Percentiles rank a stretch among this genome's conserved stretches.
Evolutionary conservation across 805 yeast species (phyloP).

Genomic region (Scheffersomyces lignosus): DNA sequence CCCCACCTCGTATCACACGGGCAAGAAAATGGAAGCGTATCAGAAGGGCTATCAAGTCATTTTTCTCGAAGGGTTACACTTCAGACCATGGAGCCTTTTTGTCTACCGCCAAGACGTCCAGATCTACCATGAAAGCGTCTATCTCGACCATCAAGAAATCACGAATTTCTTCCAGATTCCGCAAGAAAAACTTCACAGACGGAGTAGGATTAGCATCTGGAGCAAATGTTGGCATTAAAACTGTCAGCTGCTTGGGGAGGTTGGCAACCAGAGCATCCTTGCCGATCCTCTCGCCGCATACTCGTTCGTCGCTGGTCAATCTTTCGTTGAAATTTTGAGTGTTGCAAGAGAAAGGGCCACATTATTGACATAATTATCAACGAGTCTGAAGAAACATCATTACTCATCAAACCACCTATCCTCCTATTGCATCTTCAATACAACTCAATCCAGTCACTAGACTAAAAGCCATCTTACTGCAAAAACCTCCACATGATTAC

Average conservation of each 20-base stretch:
- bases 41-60: constrained; percentile 25
- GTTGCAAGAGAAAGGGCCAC: constrained; percentile 1
- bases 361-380: no score
- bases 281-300: constrained; percentile 14
- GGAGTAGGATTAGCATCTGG: constrained; percentile 14
- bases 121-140: constrained; percentile 4
- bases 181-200: constrained; percentile 9
- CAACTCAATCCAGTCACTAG: no score
- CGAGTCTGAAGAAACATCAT: no score
- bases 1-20: constrained; percentile 36
- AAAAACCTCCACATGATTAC: no score
- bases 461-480: no score
- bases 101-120: constrained; percentile 12
- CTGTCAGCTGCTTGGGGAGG: constrained; percentile 20
- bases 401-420: no score
- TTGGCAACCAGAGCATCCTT: constrained; percentile 18
- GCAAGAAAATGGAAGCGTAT: constrained; percentile 31
- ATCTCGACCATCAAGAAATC: constrained; percentile 27
- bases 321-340: constrained; percentile 15
- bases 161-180: constrained; percentile 19
- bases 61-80: constrained; percentile 26
- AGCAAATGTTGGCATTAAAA: constrained; percentile 16
- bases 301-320: constrained; percentile 13
- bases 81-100: constrained; percentile 26
- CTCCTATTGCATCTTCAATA: no score